Base-by-base conservation (phyloP, 2,329 filamentous ascomycete species). In the Hortaea werneckii region DNA sequence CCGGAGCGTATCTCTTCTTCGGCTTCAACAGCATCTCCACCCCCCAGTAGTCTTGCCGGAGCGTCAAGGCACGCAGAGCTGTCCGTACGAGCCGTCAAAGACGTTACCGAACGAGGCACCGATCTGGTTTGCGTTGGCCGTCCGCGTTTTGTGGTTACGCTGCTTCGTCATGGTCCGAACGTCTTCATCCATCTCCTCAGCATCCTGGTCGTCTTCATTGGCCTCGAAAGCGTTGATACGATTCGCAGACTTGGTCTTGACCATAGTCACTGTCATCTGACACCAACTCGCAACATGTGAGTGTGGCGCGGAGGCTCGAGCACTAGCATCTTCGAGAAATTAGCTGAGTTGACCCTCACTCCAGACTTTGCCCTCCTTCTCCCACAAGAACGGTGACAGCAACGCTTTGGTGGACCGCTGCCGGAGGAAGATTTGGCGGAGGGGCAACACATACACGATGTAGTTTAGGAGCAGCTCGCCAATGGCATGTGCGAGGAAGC, bases 31-130 rank as follows among this genome's bases (percentile, higher is more conserved):
- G n/a, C n/a, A n/a, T n/a, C n/a, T n/a, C n/a, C n/a, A n/a, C n/a
- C n/a, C n/a, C n/a, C n/a, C n/a, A 50, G 37, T 47, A 50, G 37
- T 48, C 45, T 40, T 50, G 48, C 48, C 37, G 48, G 20, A 50
- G 38, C 6, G 35, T 48, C 13, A 39, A 50, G 9, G 48, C 45
- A 26, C n/a, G n/a, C n/a, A n/a, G n/a, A n/a, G n/a, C n/a, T n/a
- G n/a, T n/a, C n/a, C n/a, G n/a, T n/a, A n/a, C n/a, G n/a, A n/a
- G n/a, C n/a, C n/a, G n/a, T n/a, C n/a, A n/a, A n/a, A n/a, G n/a
- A n/a, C n/a, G n/a, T n/a, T n/a, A n/a, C n/a, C n/a, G n/a, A n/a
- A n/a, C n/a, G n/a, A n/a, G n/a, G n/a, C n/a, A n/a, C n/a, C n/a
- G n/a, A n/a, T n/a, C n/a, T n/a, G n/a, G n/a, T n/a, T n/a, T n/a